A percentile compares a stretch with the other conserved stretches of the same genome.
phyloP scores from a whole-genome alignment of 2,329 filamentous ascomycete species.

The Eutypella sp. region DNA sequence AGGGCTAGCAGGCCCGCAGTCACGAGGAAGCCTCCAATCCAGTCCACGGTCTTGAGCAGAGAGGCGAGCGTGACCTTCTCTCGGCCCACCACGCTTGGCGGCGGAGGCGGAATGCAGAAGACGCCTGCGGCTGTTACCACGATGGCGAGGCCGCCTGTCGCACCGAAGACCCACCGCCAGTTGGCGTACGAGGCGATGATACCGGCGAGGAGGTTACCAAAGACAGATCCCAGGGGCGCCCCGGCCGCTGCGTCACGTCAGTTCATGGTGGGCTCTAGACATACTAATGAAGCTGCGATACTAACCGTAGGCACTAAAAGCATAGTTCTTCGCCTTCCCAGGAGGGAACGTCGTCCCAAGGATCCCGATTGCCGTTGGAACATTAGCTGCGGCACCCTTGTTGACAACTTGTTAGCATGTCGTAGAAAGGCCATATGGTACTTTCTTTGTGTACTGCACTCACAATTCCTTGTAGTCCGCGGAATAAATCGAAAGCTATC shows the following conservation, averaged over 20 bases:
- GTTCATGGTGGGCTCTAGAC: too few relatives aligned
- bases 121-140: conserved; percentile 52
- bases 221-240: conserved; percentile 58
- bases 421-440: neutral
- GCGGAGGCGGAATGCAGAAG: conserved; percentile 54
- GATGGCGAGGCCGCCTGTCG: conserved; percentile 55
- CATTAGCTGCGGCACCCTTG: conserved; percentile 61
- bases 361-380: conserved; percentile 67
- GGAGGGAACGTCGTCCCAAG: conserved; percentile 63
- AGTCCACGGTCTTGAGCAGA: conserved; percentile 52
- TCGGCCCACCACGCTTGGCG: conserved; percentile 20
- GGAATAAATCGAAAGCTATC: conserved; percentile 62
- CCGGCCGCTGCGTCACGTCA: conserved; percentile 44
- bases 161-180: conserved; percentile 66
- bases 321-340: conserved; percentile 65
- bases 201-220: conserved; percentile 61
- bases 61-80: conserved; percentile 20
- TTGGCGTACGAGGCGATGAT: conserved; percentile 56
- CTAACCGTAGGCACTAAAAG: conserved; percentile 58
- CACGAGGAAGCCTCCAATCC: conserved; percentile 60
- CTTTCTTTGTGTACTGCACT: conserved; percentile 5
- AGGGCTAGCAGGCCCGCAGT: conserved; percentile 58
- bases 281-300: too few relatives aligned
- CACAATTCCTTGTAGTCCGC: conserved; percentile 60
- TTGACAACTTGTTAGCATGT: neutral